Evolutionary conservation across 345 rosid species (phyloP).

Genomic region (Sisymbrium irio): DNA sequence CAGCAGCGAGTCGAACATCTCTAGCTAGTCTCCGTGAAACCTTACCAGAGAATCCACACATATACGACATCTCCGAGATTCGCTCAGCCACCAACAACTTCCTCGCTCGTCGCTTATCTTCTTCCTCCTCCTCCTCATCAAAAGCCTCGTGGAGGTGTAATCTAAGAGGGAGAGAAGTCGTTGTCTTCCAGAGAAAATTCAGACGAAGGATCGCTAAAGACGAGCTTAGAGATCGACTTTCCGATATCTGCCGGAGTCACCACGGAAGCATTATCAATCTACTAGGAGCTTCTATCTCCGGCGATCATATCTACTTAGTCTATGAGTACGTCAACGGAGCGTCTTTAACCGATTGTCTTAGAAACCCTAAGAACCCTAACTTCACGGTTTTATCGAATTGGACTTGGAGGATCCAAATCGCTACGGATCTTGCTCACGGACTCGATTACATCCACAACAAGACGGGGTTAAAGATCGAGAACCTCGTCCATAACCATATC

Average conservation of each 20-base stretch:
- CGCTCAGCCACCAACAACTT: conserved; percentile 89
- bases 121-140: conserved; percentile 59
- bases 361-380: conserved; percentile 57
- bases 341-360: conserved; percentile 59
- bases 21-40: conserved; percentile 65
- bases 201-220: conserved; percentile 45
- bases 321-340: conserved; percentile 68
- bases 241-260: conserved; percentile 68
- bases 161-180: conserved; percentile 55
- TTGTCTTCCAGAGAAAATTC: conserved; percentile 73
- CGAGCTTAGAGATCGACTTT: conserved; percentile 48
- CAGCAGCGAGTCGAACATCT: conserved; percentile 43
- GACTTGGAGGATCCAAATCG: conserved; percentile 83
- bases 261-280: conserved; percentile 64
- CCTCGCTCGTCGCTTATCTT: conserved; percentile 58
- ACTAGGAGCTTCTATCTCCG: conserved; percentile 64
- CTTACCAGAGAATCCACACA: conserved; percentile 64
- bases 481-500: conserved; percentile 70
- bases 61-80: conserved; percentile 76
- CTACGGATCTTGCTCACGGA: conserved; percentile 75
- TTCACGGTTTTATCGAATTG: conserved; percentile 73
- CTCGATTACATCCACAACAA: conserved; percentile 85
- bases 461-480: conserved; percentile 55
- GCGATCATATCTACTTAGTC: conserved; percentile 67
- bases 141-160: conserved; percentile 75